Base-by-base conservation (phyloP, 345 rosid species). In the Euphorbia pulcherrima region DNA sequence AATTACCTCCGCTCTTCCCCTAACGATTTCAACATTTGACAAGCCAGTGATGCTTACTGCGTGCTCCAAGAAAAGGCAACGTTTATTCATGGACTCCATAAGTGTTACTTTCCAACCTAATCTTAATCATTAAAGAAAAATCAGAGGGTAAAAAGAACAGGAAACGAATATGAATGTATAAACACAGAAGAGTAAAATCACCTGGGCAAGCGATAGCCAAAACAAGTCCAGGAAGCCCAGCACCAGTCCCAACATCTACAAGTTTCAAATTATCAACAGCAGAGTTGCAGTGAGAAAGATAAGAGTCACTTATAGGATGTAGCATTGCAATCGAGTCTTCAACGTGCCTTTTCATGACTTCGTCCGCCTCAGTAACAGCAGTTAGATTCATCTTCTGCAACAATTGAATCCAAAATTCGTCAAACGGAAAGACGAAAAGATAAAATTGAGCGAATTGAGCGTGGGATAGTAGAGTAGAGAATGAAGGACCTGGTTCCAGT, bases 1-100 rank as follows among this genome's bases (percentile, higher is more conserved):
- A 13, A 11, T 16, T 75, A 90, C 98, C 97, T 93, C 98, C 20
- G 96, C 98, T 84, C 98, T 89, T 73, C 92, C 94, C 74, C 90
- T 84, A 18, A 86, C 81, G 46, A 93, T 76, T 69, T 79, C 71
- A 58, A 89, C 91, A 75, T 93, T 93, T 1, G 86, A 79, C 75
- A 86, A 74, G 54, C 88, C 90, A 1, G 86, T 83, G 24, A 86
- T 80, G 71, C 64, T 61, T 33, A 88, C 89, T 0, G 83, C 91
- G 50, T 90, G 94, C 65, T 93, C 90, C 91, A 93, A 85, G 88
- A 90, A 89, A 68, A 74, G 70, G 54, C 97, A 93, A 40, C 97
- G 96, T 85, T 89, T 93, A 61, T 81, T 87, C 81, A 86, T 82
- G 24, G 96, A 87, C 80, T 93, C 98, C 46, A 93, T 62, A 73